Percentiles rank a stretch among this genome's conserved stretches.
These are phyloP conservation scores for Eucalyptus coolabah DNA, from an alignment of 345 rosid species.

Conservation along the genomic window DNA sequence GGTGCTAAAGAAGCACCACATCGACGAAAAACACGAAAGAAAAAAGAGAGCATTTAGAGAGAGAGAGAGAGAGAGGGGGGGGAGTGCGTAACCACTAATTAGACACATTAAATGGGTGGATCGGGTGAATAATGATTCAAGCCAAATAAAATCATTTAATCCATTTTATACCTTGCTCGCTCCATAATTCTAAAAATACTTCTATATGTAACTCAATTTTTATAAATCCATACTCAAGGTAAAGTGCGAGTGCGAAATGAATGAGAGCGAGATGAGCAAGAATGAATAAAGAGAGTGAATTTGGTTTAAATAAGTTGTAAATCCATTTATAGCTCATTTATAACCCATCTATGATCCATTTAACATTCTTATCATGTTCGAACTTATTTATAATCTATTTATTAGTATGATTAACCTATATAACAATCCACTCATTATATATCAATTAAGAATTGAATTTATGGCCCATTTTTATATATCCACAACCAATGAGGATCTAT, in stretches of 20 bases:
- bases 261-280: neutral
- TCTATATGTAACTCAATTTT: neutral
- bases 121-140: no score
- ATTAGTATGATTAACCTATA: no score
- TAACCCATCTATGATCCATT: neutral
- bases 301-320: no score
- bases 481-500: neutral
- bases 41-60: neutral
- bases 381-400: neutral
- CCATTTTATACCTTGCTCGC: neutral
- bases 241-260: neutral
- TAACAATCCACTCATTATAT: neutral
- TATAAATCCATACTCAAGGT: neutral
- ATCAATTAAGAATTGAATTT: no score
- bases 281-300: no score
- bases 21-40: neutral
- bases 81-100: no score
- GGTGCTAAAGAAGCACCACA: neutral
- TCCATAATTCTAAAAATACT: no score
- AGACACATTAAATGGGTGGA: no score
- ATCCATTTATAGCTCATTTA: neutral
- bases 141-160: no score
- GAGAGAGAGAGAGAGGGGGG: neutral
- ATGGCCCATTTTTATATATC: neutral
- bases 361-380: neutral